Base-by-base conservation (phyloP, 352 stramenopile species). In the Globisporangium barbulae region DNA sequence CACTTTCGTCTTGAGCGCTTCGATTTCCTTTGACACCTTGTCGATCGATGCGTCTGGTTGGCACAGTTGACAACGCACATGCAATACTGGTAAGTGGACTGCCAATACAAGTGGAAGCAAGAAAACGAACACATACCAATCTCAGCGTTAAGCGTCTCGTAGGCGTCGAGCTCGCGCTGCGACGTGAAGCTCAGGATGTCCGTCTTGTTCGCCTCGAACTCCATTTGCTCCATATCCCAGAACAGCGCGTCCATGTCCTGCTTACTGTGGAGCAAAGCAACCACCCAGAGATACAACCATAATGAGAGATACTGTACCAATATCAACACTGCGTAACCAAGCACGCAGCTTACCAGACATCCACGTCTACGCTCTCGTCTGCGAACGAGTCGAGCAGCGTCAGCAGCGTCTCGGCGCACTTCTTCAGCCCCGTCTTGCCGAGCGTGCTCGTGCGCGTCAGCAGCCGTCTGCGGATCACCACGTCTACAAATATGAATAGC, bases 141-240 rank as follows among this genome's bases (percentile, higher is more conserved):
- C 12, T 91, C 78, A 0, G 76, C 68, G 64, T 96, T 88, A 7
- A 94, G 74, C 65, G 73, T 72, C 70, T 86, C 83, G 70, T 96
- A 96, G 57, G 88, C 80, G 42, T 94, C 79, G 19, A 96, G 71
- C 67, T 96, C 87, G 15, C 82, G 78, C 64, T 92, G 74, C 41
- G 81, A 90, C 68, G 85, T 96, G 69, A 84, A 90, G 67, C 84
- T 88, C 69, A 90, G 75, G 31, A 94, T 85, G 49, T 89, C 75
- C 21, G 83, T 90, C 70, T 93, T 93, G 53, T 81, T 88, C 21
- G 87, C 85, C 59, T 96, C 87, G 31, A 91, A 89, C 71, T 94
- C 80, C 9, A 94, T 65, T 67, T 94, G 81, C 60, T 94, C 85
- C 63, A 96, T 75, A 61, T 96, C 87, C 87, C 87, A 96, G 35